Base-by-base conservation (phyloP, 2,329 filamentous ascomycete genomes). In the Sporothrix curviconia region DNA sequence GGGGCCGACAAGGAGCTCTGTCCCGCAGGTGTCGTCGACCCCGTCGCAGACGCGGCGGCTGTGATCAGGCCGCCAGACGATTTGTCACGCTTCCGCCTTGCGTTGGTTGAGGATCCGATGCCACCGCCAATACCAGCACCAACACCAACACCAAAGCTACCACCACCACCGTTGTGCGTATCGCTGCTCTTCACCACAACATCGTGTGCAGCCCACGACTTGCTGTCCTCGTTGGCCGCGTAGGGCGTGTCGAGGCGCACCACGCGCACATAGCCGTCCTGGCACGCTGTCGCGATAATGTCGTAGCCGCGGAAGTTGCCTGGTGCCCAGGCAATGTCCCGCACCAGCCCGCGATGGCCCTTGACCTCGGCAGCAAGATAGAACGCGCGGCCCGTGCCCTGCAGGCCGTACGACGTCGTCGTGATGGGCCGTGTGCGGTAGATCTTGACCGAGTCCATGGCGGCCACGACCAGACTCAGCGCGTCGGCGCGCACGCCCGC, bases 281-380 rank as follows among this genome's bases (percentile, higher is more conserved):
- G 95, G 68, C 90, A 94, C 2, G 91, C 92, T 6, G 92, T 95
- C 3, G 92, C 94, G 64, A 97, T 81, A 58, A 92, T 81, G 70
- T 99, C 94, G 69, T 90, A 92, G 1, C 92, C 92, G 39, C 92
- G 78, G 65, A 95, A 90, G 63, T 91, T 95, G 12, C 91, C 92
- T 49, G 91, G 88, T 1, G 92, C 90, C 94, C 94, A 99, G 2
- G 90, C 86, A 1, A 96, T 82, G 69, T 96, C 92, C 49, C 92
- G 81, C 7, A 96, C 88, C 39, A 97, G 78, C 1, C 86, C 85
- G 7, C 82, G 79, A 65, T 96, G 89, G 1, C 85, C 84, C 30
- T 78, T 77, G 15, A 97, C 76, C 67, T 91, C 87, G 19, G 86
- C 85, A 0, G 91, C 91, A 7, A 89, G 82, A 69, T 95, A 96